These are phyloP conservation scores for Venustampulla echinocandica DNA, from an alignment of 495 filamentous ascomycete genomes.

Conservation along the genomic window DNA sequence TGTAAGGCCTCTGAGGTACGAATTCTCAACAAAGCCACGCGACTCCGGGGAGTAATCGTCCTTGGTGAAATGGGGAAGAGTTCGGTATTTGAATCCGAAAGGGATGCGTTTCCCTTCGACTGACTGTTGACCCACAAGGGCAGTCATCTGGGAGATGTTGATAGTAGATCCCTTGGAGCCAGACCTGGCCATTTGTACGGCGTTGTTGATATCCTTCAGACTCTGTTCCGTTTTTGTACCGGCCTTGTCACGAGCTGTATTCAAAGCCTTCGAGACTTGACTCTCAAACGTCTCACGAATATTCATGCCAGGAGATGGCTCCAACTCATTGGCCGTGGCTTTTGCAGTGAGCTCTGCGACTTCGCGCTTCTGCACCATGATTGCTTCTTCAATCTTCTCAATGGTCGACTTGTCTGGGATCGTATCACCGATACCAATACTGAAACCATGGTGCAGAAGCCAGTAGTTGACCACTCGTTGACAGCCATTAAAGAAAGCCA, in stretches of 20 bases:
- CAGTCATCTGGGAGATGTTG: slow-evolving; percentile 99
- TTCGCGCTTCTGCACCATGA: slow-evolving; percentile 69
- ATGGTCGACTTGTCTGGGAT: slow-evolving; percentile 83
- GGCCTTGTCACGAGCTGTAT: slow-evolving; percentile 91
- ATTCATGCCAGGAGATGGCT: slow-evolving; percentile 92
- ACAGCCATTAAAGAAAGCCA: slow-evolving; percentile 90
- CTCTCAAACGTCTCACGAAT: slow-evolving; percentile 96
- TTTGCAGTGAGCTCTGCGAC: slow-evolving; percentile 62
- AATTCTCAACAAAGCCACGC: slow-evolving; percentile 97
- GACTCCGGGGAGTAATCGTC: slow-evolving; percentile 97
- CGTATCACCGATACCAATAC: slow-evolving; percentile 97
- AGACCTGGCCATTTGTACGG: slow-evolving; percentile 87
- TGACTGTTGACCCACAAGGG: slow-evolving; percentile 92
- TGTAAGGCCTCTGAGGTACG: slow-evolving; percentile 90
- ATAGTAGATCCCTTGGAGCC: slow-evolving; percentile 97
- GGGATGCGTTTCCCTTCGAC: slow-evolving; percentile 99
- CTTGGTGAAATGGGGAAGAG: slow-evolving; percentile 95
- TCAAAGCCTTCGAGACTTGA: slow-evolving; percentile 86
- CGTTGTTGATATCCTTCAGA: slow-evolving; percentile 92
- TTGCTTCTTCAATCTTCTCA: slow-evolving; percentile 67
- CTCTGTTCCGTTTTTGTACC: slow-evolving; percentile 84
- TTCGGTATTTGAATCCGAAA: slow-evolving; percentile 98
- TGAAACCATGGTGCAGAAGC: slow-evolving; percentile 96
- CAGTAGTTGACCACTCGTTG: slow-evolving; percentile 94
- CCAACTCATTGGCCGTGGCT: slow-evolving; percentile 77